phyloP scores from a whole-genome alignment of 306 rosid genomes.

The Morella rubra region DNA sequence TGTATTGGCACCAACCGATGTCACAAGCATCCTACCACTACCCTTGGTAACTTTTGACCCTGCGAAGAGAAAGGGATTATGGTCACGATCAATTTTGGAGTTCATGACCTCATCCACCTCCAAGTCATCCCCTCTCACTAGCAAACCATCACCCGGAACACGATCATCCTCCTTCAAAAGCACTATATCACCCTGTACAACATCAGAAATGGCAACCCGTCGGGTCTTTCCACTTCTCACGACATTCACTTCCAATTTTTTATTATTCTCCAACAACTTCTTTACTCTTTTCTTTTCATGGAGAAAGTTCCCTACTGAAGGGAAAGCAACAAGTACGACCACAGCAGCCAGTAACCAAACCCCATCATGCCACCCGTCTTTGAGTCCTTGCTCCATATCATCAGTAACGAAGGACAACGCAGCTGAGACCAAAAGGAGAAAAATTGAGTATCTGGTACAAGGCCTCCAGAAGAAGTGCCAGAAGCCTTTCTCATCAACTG shows the following conservation, averaged over 20 bases:
- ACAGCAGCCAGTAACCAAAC: conserved; percentile 39
- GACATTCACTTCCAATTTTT: conserved; percentile 28
- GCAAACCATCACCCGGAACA: conserved; percentile 66
- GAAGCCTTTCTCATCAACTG: conserved; percentile 25
- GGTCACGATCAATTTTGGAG: conserved; percentile 18
- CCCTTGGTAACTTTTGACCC: conserved; percentile 58
- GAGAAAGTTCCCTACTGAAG: conserved; percentile 32
- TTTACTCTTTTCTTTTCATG: conserved; percentile 29
- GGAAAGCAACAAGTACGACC: conserved; percentile 34
- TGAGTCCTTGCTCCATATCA: conserved; percentile 43
- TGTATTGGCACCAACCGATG: conserved; percentile 32
- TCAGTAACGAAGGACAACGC: conserved; percentile 42
- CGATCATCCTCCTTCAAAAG: conserved; percentile 36
- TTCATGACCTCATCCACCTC: conserved; percentile 29
- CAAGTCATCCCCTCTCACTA: conserved; percentile 26
- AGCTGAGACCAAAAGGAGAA: conserved; percentile 41
- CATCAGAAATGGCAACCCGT: conserved; percentile 10
- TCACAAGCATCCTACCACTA: conserved; percentile 49
- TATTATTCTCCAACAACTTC: conserved; percentile 26
- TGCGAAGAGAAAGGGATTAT: conserved; percentile 52
- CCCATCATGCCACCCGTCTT: conserved; percentile 62
- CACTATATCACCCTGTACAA: conserved; percentile 47
- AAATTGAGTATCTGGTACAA: conserved; percentile 31
- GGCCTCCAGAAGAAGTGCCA: conserved; percentile 23
- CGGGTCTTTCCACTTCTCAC: conserved; percentile 9